These are phyloP conservation scores for Yarrowia sp. DNA, from an alignment of 805 yeast genomes.

Conservation along the genomic window DNA sequence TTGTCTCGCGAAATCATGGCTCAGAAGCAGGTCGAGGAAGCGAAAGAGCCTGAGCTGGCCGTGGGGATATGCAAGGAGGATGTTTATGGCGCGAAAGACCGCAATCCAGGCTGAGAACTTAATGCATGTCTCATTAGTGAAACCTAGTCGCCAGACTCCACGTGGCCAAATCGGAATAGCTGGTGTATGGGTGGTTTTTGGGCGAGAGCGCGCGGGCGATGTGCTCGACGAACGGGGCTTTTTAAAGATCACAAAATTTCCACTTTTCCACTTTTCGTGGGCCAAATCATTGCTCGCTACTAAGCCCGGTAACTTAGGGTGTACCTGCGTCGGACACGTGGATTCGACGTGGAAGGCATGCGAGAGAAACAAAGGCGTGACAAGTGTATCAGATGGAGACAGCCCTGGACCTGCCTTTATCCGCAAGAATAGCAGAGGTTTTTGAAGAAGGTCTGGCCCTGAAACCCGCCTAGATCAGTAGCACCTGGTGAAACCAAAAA, in stretches of 20 bases:
- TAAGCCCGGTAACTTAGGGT: neutral
- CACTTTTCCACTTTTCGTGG: too few relatives aligned
- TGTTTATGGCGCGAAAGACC: slow-evolving; percentile 24
- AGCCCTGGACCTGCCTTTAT: too few relatives aligned
- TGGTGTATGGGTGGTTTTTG: neutral
- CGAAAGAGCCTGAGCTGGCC: slow-evolving; percentile 2
- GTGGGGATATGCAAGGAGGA: slow-evolving; percentile 9
- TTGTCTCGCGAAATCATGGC: slow-evolving; percentile 23
- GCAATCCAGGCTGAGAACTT: slow-evolving; percentile 26
- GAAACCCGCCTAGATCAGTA: neutral
- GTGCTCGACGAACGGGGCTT: too few relatives aligned
- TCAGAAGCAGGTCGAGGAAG: neutral
- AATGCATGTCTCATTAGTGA: neutral
- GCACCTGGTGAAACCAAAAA: neutral
- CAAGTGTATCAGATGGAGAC: too few relatives aligned
- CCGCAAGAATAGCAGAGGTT: too few relatives aligned
- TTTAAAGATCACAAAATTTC: too few relatives aligned
- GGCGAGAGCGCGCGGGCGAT: too few relatives aligned
- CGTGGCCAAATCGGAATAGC: slow-evolving; percentile 12
- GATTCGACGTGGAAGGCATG: neutral
- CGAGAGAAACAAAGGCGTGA: neutral
- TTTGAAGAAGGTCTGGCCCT: too few relatives aligned
- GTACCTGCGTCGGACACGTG: slow-evolving; percentile 20
- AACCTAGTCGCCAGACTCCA: neutral
- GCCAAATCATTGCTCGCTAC: too few relatives aligned